Evolutionary conservation across 2,329 filamentous ascomycete species (phyloP), one percentile per base, ranked within the genome.

Genomic region (Penicillium sp.): DNA sequence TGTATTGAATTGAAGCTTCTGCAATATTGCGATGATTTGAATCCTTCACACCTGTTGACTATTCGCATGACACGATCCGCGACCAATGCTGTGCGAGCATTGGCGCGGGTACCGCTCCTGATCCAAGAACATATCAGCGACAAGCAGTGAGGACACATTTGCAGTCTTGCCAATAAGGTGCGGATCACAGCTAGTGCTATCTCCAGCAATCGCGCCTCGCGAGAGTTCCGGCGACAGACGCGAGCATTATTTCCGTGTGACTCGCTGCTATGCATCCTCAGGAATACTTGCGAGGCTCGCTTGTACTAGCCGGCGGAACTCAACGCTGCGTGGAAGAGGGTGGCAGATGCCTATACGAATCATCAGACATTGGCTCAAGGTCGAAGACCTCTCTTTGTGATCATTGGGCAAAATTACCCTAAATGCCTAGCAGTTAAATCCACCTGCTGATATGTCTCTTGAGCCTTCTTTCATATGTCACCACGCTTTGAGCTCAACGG

Each of bases 241-340:
- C 62, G 73, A 26, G 55, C 65, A 9, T 68, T 73, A 28, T 79
- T 76, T 54, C 62, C 71, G 29, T 78, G 75, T 74, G 74, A 76
- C 46, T 67, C 73, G 2, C 67, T 75, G 38, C 67, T 77, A 9
- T 73, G 73, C 53, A 60, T 78, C 26, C 59, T 78, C 28, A 66
- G 56, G 49, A 66, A 66, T 39, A 55, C 72, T 0, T 52, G 65
- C 11, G 61, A 65, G 27, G 33, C 37, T 60, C 64, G 50, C 54
- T 68, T 40, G 47, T 69, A 39, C 63, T 61, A 36, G 56, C 62
- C 41, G 47, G 68, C 13, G 43, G 52, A 39, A 56, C 34, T 49
- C 6, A n/a, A 60, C 29, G 34, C 58, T 32, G 70, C 67, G 0
- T 79, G 76, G 76, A 56, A 58, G 5, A 65, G 69, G 36, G 62